phyloP scores from a whole-genome alignment of 1,139 yeast genomes.

The Schizosaccharomyces versatilis region DNA sequence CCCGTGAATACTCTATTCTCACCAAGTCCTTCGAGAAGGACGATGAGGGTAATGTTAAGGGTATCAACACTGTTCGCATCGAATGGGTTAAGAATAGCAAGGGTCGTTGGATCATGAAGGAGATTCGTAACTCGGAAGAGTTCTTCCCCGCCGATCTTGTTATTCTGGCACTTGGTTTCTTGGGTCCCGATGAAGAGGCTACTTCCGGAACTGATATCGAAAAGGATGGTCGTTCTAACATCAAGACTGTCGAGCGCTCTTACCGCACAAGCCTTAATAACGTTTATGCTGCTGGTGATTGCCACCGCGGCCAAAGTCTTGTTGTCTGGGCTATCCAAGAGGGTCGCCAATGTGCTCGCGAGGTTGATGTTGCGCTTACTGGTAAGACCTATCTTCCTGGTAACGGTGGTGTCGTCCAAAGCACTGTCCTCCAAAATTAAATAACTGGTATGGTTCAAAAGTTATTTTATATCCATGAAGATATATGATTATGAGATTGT shows the following conservation, averaged over 20 bases:
- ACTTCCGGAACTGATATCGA: conserved; percentile 33
- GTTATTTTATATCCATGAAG: not conserved
- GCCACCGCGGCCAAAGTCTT: conserved; percentile 94
- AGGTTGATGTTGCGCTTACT: conserved; percentile 62
- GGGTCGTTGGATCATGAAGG: conserved; percentile 99
- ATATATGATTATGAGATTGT: not conserved
- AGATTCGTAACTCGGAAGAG: conserved; percentile 85
- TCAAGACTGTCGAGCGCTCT: conserved; percentile 31
- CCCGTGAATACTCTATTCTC: conserved; percentile 86
- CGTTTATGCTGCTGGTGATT: conserved; percentile 89
- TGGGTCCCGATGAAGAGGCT: conserved; percentile 74
- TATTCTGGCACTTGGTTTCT: conserved; percentile 85
- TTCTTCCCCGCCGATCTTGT: conserved; percentile 88
- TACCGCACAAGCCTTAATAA: conserved; percentile 54
- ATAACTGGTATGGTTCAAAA: not conserved
- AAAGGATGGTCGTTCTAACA: conserved; percentile 73
- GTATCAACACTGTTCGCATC: conserved; percentile 51
- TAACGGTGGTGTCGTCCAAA: conserved; percentile 46
- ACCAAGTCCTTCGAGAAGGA: conserved; percentile 91
- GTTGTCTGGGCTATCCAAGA: conserved; percentile 99
- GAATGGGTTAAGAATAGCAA: conserved; percentile 92
- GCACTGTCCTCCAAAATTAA: not conserved
- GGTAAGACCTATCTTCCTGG: conserved; percentile 74
- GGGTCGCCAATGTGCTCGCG: conserved; percentile 95
- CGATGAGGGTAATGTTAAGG: conserved; percentile 62